These are phyloP conservation scores for Lantana camara DNA, from an alignment of 257 asterid species.

Conservation along the genomic window DNA sequence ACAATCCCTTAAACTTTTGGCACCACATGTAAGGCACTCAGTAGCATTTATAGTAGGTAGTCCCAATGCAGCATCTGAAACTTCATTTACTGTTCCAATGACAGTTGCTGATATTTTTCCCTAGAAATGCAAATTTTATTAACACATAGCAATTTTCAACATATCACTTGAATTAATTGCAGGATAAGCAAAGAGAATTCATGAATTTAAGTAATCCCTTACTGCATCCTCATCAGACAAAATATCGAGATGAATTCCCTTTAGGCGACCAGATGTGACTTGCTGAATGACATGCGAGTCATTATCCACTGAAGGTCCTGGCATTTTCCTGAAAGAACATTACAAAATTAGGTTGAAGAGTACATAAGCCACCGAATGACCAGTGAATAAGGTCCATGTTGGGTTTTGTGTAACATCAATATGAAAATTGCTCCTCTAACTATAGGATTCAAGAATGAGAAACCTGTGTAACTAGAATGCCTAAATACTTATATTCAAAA, in stretches of 20 bases:
- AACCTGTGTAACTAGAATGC: background rate
- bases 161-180: conserved; percentile 9
- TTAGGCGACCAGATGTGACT: conserved; percentile 50
- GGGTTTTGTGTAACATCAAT: background rate
- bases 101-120: conserved; percentile 49
- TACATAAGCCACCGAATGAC: background rate
- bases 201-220: conserved; percentile 38
- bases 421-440: background rate
- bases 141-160: conserved; percentile 15
- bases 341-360: conserved; percentile 6
- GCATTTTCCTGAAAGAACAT: conserved; percentile 32
- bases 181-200: conserved; percentile 12
- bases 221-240: conserved; percentile 85
- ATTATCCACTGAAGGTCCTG: conserved; percentile 51
- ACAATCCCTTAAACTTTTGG: conserved; percentile 58
- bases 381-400: conserved; percentile 3
- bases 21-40: conserved; percentile 84
- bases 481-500: background rate
- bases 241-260: conserved; percentile 58
- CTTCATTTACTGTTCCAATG: conserved; percentile 63
- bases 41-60: conserved; percentile 54
- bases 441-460: conserved; percentile 12
- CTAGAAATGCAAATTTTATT: conserved; percentile 44
- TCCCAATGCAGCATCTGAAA: conserved; percentile 85
- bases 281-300: conserved; percentile 47